Evolutionary conservation across 192 early-diverging fungal genomes (phyloP).

Genomic region (Entophlyctis helioformis): DNA sequence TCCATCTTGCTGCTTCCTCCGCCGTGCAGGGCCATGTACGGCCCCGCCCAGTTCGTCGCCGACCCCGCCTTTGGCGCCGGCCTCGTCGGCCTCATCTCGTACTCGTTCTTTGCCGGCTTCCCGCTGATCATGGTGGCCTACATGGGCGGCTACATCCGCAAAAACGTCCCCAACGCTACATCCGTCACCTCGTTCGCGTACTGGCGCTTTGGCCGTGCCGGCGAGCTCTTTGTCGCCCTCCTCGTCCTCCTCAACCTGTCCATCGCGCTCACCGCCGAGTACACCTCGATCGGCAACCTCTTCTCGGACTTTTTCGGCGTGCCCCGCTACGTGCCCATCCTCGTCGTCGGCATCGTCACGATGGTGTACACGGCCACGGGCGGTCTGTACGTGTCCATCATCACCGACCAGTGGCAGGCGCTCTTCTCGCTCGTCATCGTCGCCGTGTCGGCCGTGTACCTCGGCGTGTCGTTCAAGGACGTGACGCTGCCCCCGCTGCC

Average conservation of each 20-base stretch:
- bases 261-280: slow-evolving; percentile 24
- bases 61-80: slow-evolving; percentile 21
- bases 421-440: slow-evolving; percentile 16
- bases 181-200: slow-evolving; percentile 20
- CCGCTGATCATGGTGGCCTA: slow-evolving; percentile 27
- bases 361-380: slow-evolving; percentile 30
- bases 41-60: slow-evolving; percentile 8
- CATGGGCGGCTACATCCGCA: slow-evolving; percentile 16
- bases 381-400: slow-evolving; percentile 32
- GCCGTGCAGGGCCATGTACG: neutral
- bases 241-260: slow-evolving; percentile 28
- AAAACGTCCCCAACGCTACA: slow-evolving; percentile 11
- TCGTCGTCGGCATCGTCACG: slow-evolving; percentile 28
- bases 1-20: neutral
- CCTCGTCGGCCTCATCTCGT: slow-evolving; percentile 22
- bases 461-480: slow-evolving; percentile 21
- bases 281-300: slow-evolving; percentile 23
- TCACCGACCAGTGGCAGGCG: slow-evolving; percentile 31
- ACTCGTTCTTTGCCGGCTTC: slow-evolving; percentile 23
- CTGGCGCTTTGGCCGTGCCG: slow-evolving; percentile 19
- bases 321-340: slow-evolving; percentile 15
- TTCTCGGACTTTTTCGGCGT: slow-evolving; percentile 18
- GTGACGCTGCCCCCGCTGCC: slow-evolving; percentile 12
- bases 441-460: slow-evolving; percentile 18
- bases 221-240: slow-evolving; percentile 18